Conservation (phyloP, 805 yeast genomes). For the Yamadazyma endophytica region DNA sequence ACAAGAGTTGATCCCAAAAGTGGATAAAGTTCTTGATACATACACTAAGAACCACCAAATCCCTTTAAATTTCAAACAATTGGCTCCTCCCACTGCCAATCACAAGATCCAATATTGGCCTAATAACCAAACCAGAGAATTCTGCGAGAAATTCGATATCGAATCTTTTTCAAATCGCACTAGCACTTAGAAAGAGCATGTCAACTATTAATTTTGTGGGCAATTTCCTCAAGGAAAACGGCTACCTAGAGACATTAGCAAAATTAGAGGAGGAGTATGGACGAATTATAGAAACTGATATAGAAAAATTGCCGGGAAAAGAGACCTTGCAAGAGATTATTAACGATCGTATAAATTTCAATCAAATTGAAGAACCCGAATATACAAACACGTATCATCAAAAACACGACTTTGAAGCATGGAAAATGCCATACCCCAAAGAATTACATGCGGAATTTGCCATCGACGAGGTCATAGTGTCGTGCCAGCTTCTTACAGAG, state of each 20-base stretch:
- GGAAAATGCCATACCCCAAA: conserved; percentile 31
- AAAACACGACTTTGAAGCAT: conserved; percentile 13
- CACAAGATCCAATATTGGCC: conserved; percentile 23
- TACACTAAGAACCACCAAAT: conserved; percentile 5
- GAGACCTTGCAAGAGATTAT: conserved; percentile 39
- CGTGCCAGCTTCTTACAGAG: conserved; percentile 10
- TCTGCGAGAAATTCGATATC: conserved; percentile 22
- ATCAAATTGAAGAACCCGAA: conserved; percentile 12
- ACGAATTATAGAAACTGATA: conserved; percentile 19
- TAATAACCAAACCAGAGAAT: conserved; percentile 33
- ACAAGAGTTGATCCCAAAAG: neutral
- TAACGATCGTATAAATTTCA: conserved; percentile 30
- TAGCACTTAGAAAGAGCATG: conserved; percentile 2
- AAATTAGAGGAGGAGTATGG: conserved; percentile 47
- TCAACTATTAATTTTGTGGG: conserved; percentile 44
- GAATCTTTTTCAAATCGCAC: no score
- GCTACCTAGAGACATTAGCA: conserved; percentile 42
- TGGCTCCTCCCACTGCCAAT: conserved; percentile 21
- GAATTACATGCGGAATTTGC: conserved; percentile 5
- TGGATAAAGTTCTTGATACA: conserved; percentile 1
- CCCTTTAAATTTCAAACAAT: conserved; percentile 19
- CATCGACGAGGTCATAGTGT: conserved; percentile 23
- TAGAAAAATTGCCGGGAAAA: conserved; percentile 13
- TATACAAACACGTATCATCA: conserved; percentile 3
- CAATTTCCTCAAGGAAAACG: conserved; percentile 51